Percentiles rank a stretch among this genome's conserved stretches.
Conservation (phyloP, 331 rosid genomes). For the Pyrus hybrid region DNA sequence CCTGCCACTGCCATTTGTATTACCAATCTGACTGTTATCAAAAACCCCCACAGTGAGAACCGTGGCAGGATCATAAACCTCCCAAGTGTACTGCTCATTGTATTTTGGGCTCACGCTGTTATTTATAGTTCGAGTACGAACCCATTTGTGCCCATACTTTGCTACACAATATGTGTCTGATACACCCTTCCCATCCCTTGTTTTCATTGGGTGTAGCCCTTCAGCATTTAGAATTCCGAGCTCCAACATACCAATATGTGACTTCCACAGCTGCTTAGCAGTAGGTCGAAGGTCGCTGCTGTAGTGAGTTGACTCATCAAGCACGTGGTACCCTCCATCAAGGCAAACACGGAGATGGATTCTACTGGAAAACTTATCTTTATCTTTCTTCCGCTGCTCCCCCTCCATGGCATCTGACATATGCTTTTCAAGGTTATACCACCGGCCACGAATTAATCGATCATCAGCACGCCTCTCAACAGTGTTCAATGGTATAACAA, state of each 20-base stretch:
- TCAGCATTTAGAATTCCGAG: slow-evolving; percentile 68
- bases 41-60: slow-evolving; percentile 87
- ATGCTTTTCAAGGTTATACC: slow-evolving; percentile 59
- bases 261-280: slow-evolving; percentile 81
- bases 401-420: slow-evolving; percentile 65
- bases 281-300: slow-evolving; percentile 90
- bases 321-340: slow-evolving; percentile 96
- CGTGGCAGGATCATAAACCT: slow-evolving; percentile 80
- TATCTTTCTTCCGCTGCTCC: slow-evolving; percentile 31
- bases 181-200: slow-evolving; percentile 61
- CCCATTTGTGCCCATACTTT: slow-evolving; percentile 88
- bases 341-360: slow-evolving; percentile 70
- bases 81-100: slow-evolving; percentile 98
- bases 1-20: slow-evolving; percentile 28
- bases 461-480: slow-evolving; percentile 85
- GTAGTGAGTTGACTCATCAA: slow-evolving; percentile 78
- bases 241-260: slow-evolving; percentile 66
- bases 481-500: slow-evolving; percentile 39
- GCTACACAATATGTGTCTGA: slow-evolving; percentile 87
- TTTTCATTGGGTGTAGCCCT: slow-evolving; percentile 76
- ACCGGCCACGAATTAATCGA: slow-evolving; percentile 35
- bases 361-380: slow-evolving; percentile 46
- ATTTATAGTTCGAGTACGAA: slow-evolving; percentile 75
- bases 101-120: slow-evolving; percentile 60
- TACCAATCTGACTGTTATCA: slow-evolving; percentile 51